phyloP scores from a whole-genome alignment of 2,329 filamentous ascomycete species.

The Trichoderma harzianum region DNA sequence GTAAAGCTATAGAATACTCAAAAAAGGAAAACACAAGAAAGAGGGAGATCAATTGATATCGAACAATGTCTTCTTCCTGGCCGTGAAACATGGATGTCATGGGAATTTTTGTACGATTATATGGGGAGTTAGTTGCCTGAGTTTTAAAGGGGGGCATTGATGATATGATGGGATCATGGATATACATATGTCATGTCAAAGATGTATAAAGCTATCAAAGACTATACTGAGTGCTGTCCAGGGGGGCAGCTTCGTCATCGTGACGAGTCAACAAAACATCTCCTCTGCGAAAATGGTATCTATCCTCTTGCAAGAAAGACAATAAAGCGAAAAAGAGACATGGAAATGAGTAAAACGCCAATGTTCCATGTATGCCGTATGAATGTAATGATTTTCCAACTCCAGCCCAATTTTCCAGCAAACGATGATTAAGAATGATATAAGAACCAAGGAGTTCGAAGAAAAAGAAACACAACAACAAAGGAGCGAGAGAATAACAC shows the following conservation, averaged over 20 bases:
- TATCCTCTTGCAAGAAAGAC: slow-evolving; percentile 16
- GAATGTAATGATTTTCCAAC: slow-evolving; percentile 9
- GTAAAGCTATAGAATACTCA: neutral
- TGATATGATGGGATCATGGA: slow-evolving; percentile 14
- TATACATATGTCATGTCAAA: slow-evolving; percentile 11
- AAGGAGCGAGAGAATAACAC: slow-evolving; percentile 4
- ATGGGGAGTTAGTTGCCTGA: neutral
- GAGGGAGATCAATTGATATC: neutral
- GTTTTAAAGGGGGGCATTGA: neutral
- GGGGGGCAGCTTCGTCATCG: slow-evolving; percentile 24
- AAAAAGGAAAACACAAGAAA: neutral
- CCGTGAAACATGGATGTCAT: neutral
- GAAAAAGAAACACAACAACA: neutral
- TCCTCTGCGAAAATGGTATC: slow-evolving; percentile 21
- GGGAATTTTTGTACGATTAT: slow-evolving; percentile 16
- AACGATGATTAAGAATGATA: neutral
- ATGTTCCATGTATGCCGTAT: slow-evolving; percentile 4
- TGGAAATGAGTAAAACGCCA: slow-evolving; percentile 21
- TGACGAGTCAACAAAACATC: slow-evolving; percentile 21
- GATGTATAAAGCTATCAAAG: slow-evolving; percentile 27
- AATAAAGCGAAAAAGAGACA: neutral
- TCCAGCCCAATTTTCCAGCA: neutral
- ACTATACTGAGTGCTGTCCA: slow-evolving; percentile 9
- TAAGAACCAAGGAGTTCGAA: neutral
- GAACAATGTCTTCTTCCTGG: neutral